Evolutionary conservation across 2,329 filamentous ascomycete species (phyloP).

Genomic region (Paecilomyces niveus): DNA sequence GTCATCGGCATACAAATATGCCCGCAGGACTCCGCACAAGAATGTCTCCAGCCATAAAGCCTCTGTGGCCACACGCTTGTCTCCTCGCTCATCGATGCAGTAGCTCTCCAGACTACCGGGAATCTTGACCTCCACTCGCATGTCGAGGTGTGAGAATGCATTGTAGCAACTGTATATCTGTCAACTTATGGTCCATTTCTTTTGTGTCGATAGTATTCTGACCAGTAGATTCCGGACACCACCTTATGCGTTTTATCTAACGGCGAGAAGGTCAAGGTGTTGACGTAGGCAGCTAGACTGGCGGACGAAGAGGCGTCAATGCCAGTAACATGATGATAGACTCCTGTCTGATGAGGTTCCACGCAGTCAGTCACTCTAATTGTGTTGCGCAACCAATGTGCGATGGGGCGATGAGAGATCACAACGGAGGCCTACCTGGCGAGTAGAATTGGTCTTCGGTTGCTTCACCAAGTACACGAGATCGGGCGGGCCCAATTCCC

Average conservation of each 20-base stretch:
- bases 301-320: conserved; percentile 96
- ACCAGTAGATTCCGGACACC: conserved; percentile 91
- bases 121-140: conserved; percentile 97
- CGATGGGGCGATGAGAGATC: too few relatives aligned
- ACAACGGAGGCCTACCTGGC: conserved; percentile 41
- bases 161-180: conserved; percentile 70
- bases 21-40: conserved; percentile 84
- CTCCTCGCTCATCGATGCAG: conserved; percentile 92
- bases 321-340: conserved; percentile 97
- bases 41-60: conserved; percentile 97
- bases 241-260: conserved; percentile 82
- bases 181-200: conserved; percentile 4
- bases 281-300: conserved; percentile 95
- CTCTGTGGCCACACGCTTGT: conserved; percentile 88
- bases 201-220: background rate
- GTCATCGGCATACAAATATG: conserved; percentile 95
- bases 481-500: conserved; percentile 92
- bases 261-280: conserved; percentile 87
- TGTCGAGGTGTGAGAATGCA: conserved; percentile 95
- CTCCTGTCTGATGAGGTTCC: conserved; percentile 57
- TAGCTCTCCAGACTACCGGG: conserved; percentile 95
- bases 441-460: conserved; percentile 50
- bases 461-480: conserved; percentile 89
- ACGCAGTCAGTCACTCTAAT: background rate
- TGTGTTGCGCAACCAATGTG: background rate